Evolutionary conservation across 2,329 filamentous ascomycete species (phyloP).

Genomic region (Fusarium sp.): DNA sequence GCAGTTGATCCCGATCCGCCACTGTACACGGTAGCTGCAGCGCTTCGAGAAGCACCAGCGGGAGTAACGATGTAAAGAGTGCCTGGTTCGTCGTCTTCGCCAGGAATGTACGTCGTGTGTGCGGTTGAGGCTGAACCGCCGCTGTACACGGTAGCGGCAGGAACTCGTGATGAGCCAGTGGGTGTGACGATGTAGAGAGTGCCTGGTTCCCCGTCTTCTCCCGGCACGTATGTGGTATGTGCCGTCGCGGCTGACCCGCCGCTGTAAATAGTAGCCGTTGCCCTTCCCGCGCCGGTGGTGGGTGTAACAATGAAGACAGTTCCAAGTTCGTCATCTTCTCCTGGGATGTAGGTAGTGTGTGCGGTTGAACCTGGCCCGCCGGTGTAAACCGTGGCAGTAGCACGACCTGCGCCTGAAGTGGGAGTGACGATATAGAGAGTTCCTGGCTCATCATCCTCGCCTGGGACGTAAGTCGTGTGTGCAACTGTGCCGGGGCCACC

Average conservation of each 20-base stretch:
- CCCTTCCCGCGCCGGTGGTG: background rate
- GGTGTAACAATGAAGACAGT: background rate
- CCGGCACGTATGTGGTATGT: background rate
- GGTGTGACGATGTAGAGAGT: slow-evolving; percentile 13
- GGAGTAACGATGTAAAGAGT: slow-evolving; percentile 12
- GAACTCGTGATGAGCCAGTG: background rate
- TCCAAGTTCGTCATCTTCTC: background rate
- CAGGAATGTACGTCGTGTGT: background rate
- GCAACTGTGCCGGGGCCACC: slow-evolving; percentile 4
- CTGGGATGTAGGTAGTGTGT: background rate
- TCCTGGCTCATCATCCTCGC: background rate
- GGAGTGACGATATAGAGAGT: slow-evolving; percentile 18
- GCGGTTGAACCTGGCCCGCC: background rate
- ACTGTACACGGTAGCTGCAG: background rate
- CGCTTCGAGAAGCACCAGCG: background rate
- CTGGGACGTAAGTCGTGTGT: background rate
- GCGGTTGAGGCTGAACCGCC: background rate
- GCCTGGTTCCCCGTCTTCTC: background rate
- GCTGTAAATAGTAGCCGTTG: background rate
- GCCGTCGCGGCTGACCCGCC: background rate
- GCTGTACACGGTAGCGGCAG: background rate
- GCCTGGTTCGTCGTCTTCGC: background rate
- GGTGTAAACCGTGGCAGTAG: background rate
- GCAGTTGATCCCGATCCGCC: background rate
- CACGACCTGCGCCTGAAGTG: background rate